Evolutionary conservation across 352 stramenopile genomes (phyloP), one percentile per base, ranked within the genome.

Genomic region (Pseudoperonospora humuli): DNA sequence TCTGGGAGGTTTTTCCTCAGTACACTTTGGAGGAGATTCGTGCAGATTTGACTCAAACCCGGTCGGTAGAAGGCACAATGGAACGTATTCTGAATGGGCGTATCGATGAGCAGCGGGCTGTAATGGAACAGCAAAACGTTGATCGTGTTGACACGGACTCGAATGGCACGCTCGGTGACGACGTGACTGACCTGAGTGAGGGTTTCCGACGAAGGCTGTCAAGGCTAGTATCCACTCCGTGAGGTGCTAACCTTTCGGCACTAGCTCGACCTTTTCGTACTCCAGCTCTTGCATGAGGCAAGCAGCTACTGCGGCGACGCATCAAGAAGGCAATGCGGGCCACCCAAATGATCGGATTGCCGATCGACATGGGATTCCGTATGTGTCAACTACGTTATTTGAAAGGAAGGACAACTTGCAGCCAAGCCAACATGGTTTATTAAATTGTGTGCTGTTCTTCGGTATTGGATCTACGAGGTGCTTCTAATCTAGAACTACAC

Each of bases 1-100:
- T 89, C 9, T 80, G 64, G 49, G 74, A 89, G 18, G 62, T 89
- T 9, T 89, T 89, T 24, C 76, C 76, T 2, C 76, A 89, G 38
- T 84, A 79, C 48, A 70, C 66, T 0, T 42, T 65, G 0, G 71
- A 86, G 27, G 63, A 74, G 8, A 71, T 89, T 39, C 64, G 54
- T 7, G 58, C 51, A 3, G 76, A 89, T 47, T 52, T 89, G 13
- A 46, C 45, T 35, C 57, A 49, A 10, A 86, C 74, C 19, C 67
- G 65, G 14, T 89, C 76, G 0, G 56, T 75, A 3, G 75, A 86
- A 32, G 61, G 69, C 26, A 89, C 76, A 6, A 86, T 86, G 54
- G 74, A 89, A 46, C 70, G 72, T 13, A 84, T 89, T 50, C 24
- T 89, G 8, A 76, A 54, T 26, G 76, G 73, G 10, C 66, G 55